These are phyloP conservation scores for Styphnolobium japonicum DNA, from an alignment of 306 rosid species.

Conservation along the genomic window DNA sequence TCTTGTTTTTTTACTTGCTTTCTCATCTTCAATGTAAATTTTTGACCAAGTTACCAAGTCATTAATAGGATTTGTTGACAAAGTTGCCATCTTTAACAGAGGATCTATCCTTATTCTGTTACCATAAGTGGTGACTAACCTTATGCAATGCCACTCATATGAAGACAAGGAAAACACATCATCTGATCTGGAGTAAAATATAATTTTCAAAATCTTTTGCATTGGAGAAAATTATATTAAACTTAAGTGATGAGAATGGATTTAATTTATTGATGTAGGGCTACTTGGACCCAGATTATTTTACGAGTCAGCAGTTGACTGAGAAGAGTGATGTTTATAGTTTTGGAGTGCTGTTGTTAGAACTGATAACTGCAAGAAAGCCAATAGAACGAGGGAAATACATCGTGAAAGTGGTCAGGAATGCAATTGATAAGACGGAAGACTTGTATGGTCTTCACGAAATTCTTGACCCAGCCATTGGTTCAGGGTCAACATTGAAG, in stretches of 20 bases:
- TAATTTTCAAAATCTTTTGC: not conserved
- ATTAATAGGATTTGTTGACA: no score
- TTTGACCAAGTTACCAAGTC: no score
- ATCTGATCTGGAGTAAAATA: not conserved
- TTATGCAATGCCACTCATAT: not conserved
- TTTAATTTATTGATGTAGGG: conserved; percentile 40
- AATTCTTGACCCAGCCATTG: conserved; percentile 40
- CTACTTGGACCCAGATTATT: conserved; percentile 44
- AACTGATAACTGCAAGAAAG: conserved; percentile 48
- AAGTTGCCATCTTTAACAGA: no score
- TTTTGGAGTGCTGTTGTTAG: conserved; percentile 63
- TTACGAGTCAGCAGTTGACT: conserved; percentile 3
- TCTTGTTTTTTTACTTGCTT: no score
- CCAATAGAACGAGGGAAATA: conserved; percentile 52
- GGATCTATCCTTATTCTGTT: no score
- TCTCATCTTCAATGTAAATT: no score
- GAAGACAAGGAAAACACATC: not conserved
- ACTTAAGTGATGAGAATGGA: not conserved
- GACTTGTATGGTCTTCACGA: conserved; percentile 27
- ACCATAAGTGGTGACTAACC: no score
- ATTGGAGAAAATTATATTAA: not conserved
- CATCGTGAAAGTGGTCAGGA: conserved; percentile 47
- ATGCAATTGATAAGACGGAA: conserved; percentile 37
- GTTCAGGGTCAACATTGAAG: conserved; percentile 23
- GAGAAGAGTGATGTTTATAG: conserved; percentile 71